Conservation (phyloP, 202 grass and related monocot genomes). For the Carex arenaria region DNA sequence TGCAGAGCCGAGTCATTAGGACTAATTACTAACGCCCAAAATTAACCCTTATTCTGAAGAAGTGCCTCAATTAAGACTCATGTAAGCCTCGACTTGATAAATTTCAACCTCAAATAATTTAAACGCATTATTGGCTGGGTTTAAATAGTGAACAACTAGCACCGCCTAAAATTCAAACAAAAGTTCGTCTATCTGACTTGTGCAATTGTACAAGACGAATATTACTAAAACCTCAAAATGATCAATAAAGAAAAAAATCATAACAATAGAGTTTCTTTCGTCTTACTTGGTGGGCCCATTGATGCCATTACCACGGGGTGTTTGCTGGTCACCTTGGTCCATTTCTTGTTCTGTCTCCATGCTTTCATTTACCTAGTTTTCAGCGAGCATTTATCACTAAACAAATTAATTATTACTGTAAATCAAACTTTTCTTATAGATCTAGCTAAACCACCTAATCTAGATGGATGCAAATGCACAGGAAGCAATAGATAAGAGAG, state of each 20-base stretch:
- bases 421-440: not conserved
- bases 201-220: not conserved
- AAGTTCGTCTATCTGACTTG: not conserved
- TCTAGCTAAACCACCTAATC: not conserved
- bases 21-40: not conserved
- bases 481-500: not conserved
- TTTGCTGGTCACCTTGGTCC: not conserved
- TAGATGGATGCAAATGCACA: not conserved
- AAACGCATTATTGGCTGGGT: not conserved
- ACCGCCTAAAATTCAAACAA: not conserved
- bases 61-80: not conserved
- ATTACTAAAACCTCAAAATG: not conserved
- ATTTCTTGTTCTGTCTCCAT: constrained; percentile 4
- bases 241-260: not conserved
- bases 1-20: not conserved
- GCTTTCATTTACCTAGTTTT: constrained; percentile 5
- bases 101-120: not conserved
- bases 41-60: not conserved
- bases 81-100: not conserved
- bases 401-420: not conserved
- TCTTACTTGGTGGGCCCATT: constrained; percentile 20
- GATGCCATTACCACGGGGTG: not conserved
- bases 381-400: not conserved
- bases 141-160: not conserved
- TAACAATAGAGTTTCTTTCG: not conserved